These are phyloP conservation scores for Blepharisma japonicum DNA, from an alignment of 73 alveolate species.

Conservation along the genomic window DNA sequence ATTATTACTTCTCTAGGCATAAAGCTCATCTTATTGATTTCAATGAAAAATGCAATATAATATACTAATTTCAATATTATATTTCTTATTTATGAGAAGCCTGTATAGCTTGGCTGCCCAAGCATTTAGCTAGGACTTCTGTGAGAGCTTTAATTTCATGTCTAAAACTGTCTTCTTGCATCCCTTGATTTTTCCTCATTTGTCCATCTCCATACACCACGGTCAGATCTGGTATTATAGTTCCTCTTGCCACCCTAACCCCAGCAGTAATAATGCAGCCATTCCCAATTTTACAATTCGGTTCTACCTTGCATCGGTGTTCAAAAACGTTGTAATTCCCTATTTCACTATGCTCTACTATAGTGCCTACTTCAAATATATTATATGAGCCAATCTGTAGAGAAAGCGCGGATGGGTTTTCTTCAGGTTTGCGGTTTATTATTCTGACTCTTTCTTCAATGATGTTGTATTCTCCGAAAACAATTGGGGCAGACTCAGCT, in stretches of 20 bases:
- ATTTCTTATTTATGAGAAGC: too few relatives aligned
- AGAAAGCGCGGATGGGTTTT: conserved; percentile 41
- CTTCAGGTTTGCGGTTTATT: conserved; percentile 66
- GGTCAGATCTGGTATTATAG: conserved; percentile 32
- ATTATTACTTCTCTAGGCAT: neutral
- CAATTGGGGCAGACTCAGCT: conserved; percentile 63
- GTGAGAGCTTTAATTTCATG: conserved; percentile 32
- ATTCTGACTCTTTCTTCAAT: conserved; percentile 80
- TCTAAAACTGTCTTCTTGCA: conserved; percentile 39
- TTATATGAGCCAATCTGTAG: conserved; percentile 74
- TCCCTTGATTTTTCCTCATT: conserved; percentile 35
- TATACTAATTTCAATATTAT: too few relatives aligned
- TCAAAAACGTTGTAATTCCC: conserved; percentile 71
- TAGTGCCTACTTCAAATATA: conserved; percentile 71
- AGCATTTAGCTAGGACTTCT: conserved; percentile 1
- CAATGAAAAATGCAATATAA: neutral
- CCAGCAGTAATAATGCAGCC: conserved; percentile 39
- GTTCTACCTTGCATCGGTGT: conserved; percentile 44
- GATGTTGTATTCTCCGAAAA: conserved; percentile 79
- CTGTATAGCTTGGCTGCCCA: neutral
- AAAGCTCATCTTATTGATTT: neutral
- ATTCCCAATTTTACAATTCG: conserved; percentile 38
- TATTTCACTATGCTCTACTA: conserved; percentile 56
- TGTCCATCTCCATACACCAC: conserved; percentile 52
- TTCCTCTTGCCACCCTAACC: conserved; percentile 43